Conservation (phyloP, 148 eudicot species). For the Heliamphora exappendiculata region DNA sequence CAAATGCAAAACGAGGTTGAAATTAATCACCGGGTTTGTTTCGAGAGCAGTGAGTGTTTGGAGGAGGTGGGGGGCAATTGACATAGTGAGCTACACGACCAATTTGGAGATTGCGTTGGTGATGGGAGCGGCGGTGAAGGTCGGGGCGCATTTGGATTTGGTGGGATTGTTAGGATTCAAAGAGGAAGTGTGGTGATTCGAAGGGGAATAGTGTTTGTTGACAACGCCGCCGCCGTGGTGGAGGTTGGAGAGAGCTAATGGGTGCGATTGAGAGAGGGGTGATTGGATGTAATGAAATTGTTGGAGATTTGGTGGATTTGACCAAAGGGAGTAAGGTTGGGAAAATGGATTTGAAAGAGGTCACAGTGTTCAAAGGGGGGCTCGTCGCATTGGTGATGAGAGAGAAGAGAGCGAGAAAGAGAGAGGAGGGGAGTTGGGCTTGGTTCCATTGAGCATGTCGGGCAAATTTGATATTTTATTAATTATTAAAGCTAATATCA, state of each 20-base stretch:
- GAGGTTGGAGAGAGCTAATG: slow-evolving; percentile 90
- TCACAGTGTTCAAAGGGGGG: slow-evolving; percentile 89
- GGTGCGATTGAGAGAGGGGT: slow-evolving; percentile 81
- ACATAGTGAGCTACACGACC: slow-evolving; percentile 77
- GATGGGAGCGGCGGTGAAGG: slow-evolving; percentile 48
- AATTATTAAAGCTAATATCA: too few species aligned
- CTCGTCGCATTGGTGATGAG: too few species aligned
- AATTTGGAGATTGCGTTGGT: slow-evolving; percentile 66
- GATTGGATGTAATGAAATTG: slow-evolving; percentile 40
- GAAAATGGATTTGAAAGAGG: slow-evolving; percentile 44
- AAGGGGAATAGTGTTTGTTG: slow-evolving; percentile 77
- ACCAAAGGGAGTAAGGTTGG: slow-evolving; percentile 58
- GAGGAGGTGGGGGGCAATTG: slow-evolving; percentile 43
- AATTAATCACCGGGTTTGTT: slow-evolving; percentile 29
- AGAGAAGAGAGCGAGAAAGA: too few species aligned
- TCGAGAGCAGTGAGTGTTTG: slow-evolving; percentile 40
- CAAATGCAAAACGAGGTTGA: slow-evolving; percentile 22
- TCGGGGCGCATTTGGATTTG: slow-evolving; percentile 77
- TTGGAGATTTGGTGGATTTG: slow-evolving; percentile 69
- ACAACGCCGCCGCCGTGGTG: slow-evolving; percentile 58
- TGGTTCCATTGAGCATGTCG: too few species aligned
- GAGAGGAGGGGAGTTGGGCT: too few species aligned
- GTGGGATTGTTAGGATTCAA: slow-evolving; percentile 79
- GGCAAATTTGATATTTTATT: too few species aligned
- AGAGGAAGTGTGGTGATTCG: slow-evolving; percentile 79